Percentiles rank a stretch among this genome's conserved stretches.
These are phyloP conservation scores for Podila clonocystis DNA, from an alignment of 192 early-diverging fungal species.

Conservation along the genomic window DNA sequence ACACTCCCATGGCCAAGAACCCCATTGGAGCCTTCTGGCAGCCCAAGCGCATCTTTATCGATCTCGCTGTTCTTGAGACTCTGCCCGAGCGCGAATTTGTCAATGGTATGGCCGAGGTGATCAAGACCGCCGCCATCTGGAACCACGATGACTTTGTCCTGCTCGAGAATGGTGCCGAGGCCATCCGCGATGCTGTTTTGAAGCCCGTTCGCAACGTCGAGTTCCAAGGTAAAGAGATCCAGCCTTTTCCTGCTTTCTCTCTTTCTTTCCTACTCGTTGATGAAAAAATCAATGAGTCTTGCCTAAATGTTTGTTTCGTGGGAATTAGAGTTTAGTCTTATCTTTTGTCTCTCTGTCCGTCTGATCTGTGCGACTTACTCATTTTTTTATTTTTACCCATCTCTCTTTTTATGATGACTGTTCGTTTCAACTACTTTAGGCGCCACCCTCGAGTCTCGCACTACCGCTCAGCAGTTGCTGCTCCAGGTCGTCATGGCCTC, in stretches of 20 bases:
- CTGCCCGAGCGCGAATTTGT: conserved; percentile 92
- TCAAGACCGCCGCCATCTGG: conserved; percentile 98
- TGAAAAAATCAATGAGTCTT: not conserved
- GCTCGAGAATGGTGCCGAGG: conserved; percentile 86
- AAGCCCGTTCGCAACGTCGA: conserved; percentile 47
- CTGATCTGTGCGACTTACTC: conserved; percentile 2
- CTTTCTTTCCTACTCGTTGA: not conserved
- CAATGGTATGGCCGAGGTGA: conserved; percentile 98
- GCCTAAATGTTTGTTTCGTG: not conserved
- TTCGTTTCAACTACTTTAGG: conserved; percentile 40
- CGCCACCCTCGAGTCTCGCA: conserved; percentile 66
- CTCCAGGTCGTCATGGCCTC: conserved; percentile 89
- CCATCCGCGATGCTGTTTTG: conserved; percentile 80
- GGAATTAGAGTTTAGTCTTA: not conserved
- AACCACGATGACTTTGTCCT: conserved; percentile 86
- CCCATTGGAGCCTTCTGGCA: conserved; percentile 97
- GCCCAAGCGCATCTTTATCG: conserved; percentile 93
- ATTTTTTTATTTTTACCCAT: not conserved
- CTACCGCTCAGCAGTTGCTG: conserved; percentile 71
- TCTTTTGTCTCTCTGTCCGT: not conserved
- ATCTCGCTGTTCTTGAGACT: conserved; percentile 84
- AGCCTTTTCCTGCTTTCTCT: not conserved
- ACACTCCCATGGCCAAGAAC: conserved; percentile 96
- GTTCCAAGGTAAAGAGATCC: conserved; percentile 55
- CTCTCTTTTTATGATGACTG: not conserved